Conservation (phyloP, 345 rosid genomes). For the Carallia brachiata region DNA sequence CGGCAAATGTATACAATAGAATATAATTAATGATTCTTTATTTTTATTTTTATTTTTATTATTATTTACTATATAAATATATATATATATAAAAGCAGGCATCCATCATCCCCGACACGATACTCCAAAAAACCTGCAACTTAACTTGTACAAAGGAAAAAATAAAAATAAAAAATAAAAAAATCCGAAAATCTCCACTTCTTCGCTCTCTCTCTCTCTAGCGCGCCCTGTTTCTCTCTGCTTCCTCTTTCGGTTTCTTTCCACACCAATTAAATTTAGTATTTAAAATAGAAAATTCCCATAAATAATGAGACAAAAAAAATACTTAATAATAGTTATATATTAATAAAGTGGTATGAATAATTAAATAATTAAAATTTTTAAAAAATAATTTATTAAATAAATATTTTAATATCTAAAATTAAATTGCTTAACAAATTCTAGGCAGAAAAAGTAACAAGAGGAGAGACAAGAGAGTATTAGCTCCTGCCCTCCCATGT, state of each 20-base stretch:
- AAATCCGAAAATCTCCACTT: neutral
- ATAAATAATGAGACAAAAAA: neutral
- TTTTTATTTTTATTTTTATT: neutral
- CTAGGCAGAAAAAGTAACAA: too few relatives aligned
- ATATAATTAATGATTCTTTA: neutral
- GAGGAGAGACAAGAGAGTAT: neutral
- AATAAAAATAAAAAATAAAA: neutral
- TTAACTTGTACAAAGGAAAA: slow-evolving; percentile 3
- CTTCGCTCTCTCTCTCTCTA: neutral
- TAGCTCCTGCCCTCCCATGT: neutral
- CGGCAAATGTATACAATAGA: neutral
- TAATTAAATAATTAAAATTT: too few relatives aligned
- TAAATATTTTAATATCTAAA: too few relatives aligned
- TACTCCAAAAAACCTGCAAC: slow-evolving; percentile 68
- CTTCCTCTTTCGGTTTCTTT: neutral
- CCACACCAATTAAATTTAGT: neutral
- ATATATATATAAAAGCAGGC: slow-evolving; percentile 23
- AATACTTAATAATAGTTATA: too few relatives aligned
- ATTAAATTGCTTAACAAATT: too few relatives aligned
- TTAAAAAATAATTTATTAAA: too few relatives aligned
- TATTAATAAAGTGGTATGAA: too few relatives aligned
- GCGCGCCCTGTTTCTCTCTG: neutral
- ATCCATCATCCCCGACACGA: slow-evolving; percentile 53
- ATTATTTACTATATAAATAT: neutral
- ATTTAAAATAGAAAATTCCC: neutral